These are phyloP conservation scores for Alternaria triticina DNA, from an alignment of 2,329 filamentous ascomycete species.

Conservation along the genomic window DNA sequence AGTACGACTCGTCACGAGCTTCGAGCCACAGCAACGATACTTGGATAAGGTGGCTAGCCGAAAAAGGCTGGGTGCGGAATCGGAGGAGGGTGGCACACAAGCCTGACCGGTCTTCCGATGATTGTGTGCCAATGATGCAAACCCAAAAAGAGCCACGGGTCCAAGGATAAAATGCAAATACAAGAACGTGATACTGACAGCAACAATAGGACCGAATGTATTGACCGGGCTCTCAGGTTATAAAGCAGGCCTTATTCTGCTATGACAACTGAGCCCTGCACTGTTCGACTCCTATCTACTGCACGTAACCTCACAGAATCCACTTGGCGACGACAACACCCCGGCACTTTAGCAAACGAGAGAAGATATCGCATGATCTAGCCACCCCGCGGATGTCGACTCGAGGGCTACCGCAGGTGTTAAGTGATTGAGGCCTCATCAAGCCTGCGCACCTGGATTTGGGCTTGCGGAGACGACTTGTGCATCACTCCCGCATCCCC, in stretches of 20 bases:
- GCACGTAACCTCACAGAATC: conserved; percentile 4
- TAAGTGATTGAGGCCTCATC: conserved; percentile 5
- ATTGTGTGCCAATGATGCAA: neutral
- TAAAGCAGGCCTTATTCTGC: conserved; percentile 14
- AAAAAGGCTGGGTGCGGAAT: neutral
- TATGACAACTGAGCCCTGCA: neutral
- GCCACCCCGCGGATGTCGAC: neutral
- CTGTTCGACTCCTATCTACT: conserved; percentile 1
- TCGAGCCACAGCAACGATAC: neutral
- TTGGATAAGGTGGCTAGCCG: neutral
- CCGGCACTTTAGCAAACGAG: conserved; percentile 4
- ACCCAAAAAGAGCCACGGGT: neutral
- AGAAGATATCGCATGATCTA: conserved; percentile 5
- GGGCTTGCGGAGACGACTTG: conserved; percentile 1
- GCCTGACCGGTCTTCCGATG: neutral
- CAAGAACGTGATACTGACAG: conserved; percentile 7
- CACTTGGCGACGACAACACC: conserved; percentile 1
- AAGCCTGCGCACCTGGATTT: neutral
- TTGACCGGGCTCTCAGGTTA: conserved; percentile 22
- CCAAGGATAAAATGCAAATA: conserved; percentile 11
- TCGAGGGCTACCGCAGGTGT: conserved; percentile 7
- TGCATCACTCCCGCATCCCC: conserved; percentile 11
- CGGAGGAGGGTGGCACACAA: conserved; percentile 1
- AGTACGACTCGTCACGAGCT: neutral
- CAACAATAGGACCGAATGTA: conserved; percentile 21